phyloP scores from a whole-genome alignment of 345 rosid genomes.

The Syzygium jambos region DNA sequence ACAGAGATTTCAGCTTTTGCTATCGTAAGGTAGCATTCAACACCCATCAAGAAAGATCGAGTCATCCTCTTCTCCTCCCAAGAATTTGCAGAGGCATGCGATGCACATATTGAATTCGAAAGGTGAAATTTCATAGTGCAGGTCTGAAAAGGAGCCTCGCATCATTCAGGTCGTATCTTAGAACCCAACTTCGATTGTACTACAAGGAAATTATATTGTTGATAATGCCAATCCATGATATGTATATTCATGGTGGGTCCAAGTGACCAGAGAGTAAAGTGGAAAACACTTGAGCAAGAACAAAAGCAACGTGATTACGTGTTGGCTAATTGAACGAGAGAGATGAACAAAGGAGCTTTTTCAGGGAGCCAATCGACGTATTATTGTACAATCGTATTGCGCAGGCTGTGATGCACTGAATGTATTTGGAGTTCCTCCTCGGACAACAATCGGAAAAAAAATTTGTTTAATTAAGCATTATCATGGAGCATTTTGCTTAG shows the following conservation, averaged over 20 bases:
- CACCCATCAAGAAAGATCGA: neutral
- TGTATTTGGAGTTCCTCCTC: neutral
- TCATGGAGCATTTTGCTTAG: neutral
- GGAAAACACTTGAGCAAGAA: neutral
- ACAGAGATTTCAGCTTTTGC: neutral
- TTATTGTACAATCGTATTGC: neutral
- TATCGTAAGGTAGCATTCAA: neutral
- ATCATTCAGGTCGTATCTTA: neutral
- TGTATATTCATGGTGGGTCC: neutral
- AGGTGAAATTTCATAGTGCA: neutral
- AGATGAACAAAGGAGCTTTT: neutral
- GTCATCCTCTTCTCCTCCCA: neutral
- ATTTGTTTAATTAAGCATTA: too few species aligned
- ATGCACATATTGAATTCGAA: neutral
- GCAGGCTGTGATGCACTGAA: neutral
- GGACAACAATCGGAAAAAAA: neutral
- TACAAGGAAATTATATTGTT: too few species aligned
- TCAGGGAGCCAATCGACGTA: neutral
- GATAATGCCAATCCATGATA: neutral
- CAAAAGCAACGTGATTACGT: neutral
- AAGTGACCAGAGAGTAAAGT: neutral
- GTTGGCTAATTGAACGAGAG: neutral
- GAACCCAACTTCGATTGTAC: neutral
- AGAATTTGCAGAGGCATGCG: neutral
- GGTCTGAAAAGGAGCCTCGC: neutral